phyloP scores from a whole-genome alignment of 371 early-diverging fungal genomes.

The Rhizopus arrhizus region DNA sequence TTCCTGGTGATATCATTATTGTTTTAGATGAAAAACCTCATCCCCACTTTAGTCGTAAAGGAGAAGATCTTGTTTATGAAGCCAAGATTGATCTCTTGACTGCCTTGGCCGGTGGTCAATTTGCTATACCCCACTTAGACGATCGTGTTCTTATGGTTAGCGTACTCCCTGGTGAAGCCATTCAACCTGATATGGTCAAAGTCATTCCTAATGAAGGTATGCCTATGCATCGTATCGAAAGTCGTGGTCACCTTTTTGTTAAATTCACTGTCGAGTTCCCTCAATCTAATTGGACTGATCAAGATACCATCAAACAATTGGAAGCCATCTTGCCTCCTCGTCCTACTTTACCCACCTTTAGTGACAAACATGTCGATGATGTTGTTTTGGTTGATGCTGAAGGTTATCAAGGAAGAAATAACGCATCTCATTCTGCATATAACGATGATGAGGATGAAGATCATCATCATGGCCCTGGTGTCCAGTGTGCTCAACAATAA shows the following conservation, averaged over 20 bases:
- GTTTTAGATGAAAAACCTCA: conserved; percentile 89
- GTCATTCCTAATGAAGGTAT: conserved; percentile 85
- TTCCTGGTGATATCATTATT: conserved; percentile 85
- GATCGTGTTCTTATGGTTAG: conserved; percentile 79
- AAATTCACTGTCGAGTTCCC: conserved; percentile 93
- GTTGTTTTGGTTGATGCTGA: conserved; percentile 75
- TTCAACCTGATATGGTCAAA: conserved; percentile 77
- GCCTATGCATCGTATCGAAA: conserved; percentile 88
- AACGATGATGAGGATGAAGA: conserved; percentile 69
- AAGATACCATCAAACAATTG: conserved; percentile 63
- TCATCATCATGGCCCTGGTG: conserved; percentile 70
- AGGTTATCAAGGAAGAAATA: conserved; percentile 58
- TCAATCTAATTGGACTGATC: conserved; percentile 70
- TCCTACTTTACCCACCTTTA: conserved; percentile 41
- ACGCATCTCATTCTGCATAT: conserved; percentile 46
- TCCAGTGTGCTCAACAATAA: conserved; percentile 97
- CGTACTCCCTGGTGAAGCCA: conserved; percentile 88
- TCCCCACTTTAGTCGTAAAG: conserved; percentile 77
- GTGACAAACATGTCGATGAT: conserved; percentile 65
- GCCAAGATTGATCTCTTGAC: conserved; percentile 87
- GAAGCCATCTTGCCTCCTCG: conserved; percentile 70
- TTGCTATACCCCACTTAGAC: conserved; percentile 86
- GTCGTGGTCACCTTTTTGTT: conserved; percentile 87
- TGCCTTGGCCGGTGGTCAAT: conserved; percentile 88
- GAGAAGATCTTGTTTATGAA: conserved; percentile 80